phyloP scores from a whole-genome alignment of 208 protist species.

The Leishmania mexicana region DNA sequence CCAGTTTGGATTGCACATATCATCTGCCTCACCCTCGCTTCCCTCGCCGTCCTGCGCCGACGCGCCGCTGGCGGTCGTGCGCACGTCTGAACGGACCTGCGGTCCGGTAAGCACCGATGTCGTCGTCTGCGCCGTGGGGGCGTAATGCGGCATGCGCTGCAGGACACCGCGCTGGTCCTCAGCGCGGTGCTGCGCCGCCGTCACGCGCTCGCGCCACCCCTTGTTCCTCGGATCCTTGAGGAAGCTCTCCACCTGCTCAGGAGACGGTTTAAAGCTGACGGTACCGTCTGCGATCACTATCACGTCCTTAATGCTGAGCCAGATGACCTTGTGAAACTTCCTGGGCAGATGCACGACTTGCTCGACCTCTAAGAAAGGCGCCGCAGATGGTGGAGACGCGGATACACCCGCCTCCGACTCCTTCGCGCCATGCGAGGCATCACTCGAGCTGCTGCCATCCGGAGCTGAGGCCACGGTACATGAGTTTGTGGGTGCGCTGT shows the following conservation, averaged over 20 bases:
- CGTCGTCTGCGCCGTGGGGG: conserved; percentile 49
- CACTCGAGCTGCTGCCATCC: neutral
- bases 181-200: conserved; percentile 41
- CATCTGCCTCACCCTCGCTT: conserved; percentile 19
- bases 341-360: conserved; percentile 67
- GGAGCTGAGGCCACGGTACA: neutral
- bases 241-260: conserved; percentile 75
- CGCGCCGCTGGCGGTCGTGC: conserved; percentile 14
- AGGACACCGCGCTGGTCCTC: conserved; percentile 39
- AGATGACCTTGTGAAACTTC: conserved; percentile 92
- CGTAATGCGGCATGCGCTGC: conserved; percentile 58
- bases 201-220: conserved; percentile 46
- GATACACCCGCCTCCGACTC: neutral
- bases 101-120: conserved; percentile 46
- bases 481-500: neutral
- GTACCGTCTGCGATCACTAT: conserved; percentile 66
- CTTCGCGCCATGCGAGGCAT: neutral
- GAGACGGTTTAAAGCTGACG: conserved; percentile 77
- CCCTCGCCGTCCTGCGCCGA: neutral
- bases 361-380: conserved; percentile 20
- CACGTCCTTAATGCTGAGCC: conserved; percentile 77
- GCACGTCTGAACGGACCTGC: conserved; percentile 13
- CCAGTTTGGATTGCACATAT: conserved; percentile 71
- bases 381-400: neutral
- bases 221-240: conserved; percentile 38